Conservation (phyloP, 192 early-diverging fungal species). For the Chytriomyces sp. region DNA sequence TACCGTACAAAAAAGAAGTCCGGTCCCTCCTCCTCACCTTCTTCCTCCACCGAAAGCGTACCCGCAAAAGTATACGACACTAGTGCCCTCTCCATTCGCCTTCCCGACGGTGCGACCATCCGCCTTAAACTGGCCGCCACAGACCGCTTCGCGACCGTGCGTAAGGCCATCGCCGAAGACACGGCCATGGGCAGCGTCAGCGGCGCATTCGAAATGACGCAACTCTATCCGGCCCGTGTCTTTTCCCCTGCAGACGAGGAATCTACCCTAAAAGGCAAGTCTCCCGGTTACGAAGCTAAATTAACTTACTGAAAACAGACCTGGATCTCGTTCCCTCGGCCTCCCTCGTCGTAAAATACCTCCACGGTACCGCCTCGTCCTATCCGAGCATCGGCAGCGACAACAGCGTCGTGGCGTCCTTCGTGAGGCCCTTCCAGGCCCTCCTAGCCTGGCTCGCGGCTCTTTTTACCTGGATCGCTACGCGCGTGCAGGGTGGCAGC, state of each 20-base stretch:
- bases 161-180: neutral
- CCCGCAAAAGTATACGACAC: constrained; percentile 4
- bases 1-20: neutral
- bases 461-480: too few relatives aligned
- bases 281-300: neutral
- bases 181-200: neutral
- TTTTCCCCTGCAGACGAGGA: neutral
- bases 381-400: too few relatives aligned
- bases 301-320: neutral
- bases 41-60: neutral
- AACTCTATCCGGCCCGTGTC: constrained; percentile 1
- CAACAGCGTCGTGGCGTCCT: too few relatives aligned
- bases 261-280: neutral
- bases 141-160: constrained; percentile 1
- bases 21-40: neutral
- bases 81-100: neutral
- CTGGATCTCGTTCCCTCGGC: neutral
- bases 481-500: too few relatives aligned
- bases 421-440: too few relatives aligned
- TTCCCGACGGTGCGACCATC: neutral
- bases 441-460: too few relatives aligned
- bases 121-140: neutral
- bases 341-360: neutral
- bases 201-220: neutral
- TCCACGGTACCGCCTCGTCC: neutral